Evolutionary conservation across 805 yeast genomes (phyloP).

Genomic region (Starmerella apicola): DNA sequence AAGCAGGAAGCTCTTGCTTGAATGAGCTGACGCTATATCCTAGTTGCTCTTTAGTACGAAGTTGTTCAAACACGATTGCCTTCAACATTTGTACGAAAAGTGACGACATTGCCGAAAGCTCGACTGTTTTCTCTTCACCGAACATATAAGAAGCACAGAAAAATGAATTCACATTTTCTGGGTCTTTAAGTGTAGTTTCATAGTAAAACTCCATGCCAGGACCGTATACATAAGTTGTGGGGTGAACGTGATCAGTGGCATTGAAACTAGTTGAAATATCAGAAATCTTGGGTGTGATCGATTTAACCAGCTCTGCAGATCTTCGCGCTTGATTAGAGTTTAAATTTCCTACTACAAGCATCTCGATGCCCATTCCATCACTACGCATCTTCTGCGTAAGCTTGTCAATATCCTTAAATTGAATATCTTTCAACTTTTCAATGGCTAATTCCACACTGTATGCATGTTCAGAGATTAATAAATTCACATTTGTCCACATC

Average conservation of each 20-base stretch:
- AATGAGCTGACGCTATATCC: conserved; percentile 91
- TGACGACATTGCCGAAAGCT: conserved; percentile 41
- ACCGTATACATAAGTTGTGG: conserved; percentile 27
- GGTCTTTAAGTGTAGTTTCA: conserved; percentile 38
- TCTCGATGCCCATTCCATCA: conserved; percentile 53
- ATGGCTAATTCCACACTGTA: conserved; percentile 56
- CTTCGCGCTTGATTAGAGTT: conserved; percentile 43
- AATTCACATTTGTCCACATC: conserved; percentile 48
- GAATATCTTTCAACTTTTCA: conserved; percentile 39
- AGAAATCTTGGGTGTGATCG: background rate
- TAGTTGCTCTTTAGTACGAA: conserved; percentile 87
- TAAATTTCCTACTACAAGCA: conserved; percentile 68
- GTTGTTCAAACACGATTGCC: conserved; percentile 81
- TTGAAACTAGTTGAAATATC: background rate
- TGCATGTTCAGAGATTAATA: conserved; percentile 57
- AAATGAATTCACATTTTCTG: conserved; percentile 68
- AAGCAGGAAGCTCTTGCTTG: conserved; percentile 51
- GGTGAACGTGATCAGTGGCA: conserved; percentile 4
- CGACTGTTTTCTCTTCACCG: conserved; percentile 36
- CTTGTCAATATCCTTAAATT: conserved; percentile 5
- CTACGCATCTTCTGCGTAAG: conserved; percentile 28
- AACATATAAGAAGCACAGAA: conserved; percentile 66
- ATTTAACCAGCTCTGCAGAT: conserved; percentile 12
- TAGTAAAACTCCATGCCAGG: conserved; percentile 20
- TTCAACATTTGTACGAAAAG: conserved; percentile 58